phyloP scores from a whole-genome alignment of 192 early-diverging fungal genomes.

The Umbelopsis sp. region DNA sequence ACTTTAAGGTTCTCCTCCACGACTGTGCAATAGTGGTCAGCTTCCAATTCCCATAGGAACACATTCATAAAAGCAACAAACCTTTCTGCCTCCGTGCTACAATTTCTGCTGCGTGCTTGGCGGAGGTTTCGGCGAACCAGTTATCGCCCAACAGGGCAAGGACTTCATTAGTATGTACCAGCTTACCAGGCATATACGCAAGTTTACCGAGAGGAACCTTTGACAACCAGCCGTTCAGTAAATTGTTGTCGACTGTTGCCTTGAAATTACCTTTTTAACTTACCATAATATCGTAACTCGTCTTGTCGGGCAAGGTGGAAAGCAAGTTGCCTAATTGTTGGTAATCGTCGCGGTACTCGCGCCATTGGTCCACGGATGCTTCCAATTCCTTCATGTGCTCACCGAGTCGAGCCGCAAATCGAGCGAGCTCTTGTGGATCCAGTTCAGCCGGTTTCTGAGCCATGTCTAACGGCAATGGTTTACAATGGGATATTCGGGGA shows the following conservation, averaged over 20 bases:
- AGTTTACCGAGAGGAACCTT: conserved; percentile 83
- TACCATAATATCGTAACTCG: conserved; percentile 59
- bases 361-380: conserved; percentile 46
- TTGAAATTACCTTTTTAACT: neutral
- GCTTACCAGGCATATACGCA: conserved; percentile 85
- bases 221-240: neutral
- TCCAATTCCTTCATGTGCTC: conserved; percentile 18
- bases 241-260: too few relatives aligned
- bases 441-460: neutral
- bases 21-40: conserved; percentile 31
- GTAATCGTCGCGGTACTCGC: conserved; percentile 62
- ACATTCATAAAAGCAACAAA: conserved; percentile 36
- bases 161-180: conserved; percentile 94
- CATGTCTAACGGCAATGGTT: neutral
- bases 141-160: conserved; percentile 88
- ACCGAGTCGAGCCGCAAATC: neutral
- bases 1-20: conserved; percentile 50
- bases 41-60: neutral
- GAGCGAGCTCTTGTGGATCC: conserved; percentile 9
- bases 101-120: conserved; percentile 72
- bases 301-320: conserved; percentile 48
- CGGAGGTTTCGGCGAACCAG: conserved; percentile 87
- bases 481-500: neutral
- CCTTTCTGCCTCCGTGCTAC: conserved; percentile 69
- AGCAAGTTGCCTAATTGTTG: conserved; percentile 50